phyloP scores from a whole-genome alignment of 495 filamentous ascomycete species.

The Pyrenula aspistea region DNA sequence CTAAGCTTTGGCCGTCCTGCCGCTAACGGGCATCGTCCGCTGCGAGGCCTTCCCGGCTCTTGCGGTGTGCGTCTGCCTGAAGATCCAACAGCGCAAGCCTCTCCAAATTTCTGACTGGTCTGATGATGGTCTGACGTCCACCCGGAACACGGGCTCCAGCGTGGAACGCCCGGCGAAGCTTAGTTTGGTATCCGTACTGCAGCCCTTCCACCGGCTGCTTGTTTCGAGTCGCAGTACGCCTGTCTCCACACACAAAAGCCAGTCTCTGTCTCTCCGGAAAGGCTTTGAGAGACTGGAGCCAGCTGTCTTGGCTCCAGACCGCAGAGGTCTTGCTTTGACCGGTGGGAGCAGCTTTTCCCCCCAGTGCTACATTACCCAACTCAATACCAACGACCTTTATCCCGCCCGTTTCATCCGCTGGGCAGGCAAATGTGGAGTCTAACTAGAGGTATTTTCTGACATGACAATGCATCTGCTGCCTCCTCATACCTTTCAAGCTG shows the following conservation, averaged over 20 bases:
- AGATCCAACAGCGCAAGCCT: background rate
- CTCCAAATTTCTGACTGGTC: background rate
- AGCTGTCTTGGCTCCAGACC: background rate
- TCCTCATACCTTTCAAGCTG: background rate
- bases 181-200: background rate
- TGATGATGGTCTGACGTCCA: background rate
- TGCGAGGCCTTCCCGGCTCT: background rate
- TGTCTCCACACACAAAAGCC: background rate
- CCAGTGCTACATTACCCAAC: background rate
- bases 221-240: background rate
- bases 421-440: background rate
- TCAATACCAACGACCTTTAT: constrained; percentile 1
- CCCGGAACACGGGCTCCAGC: background rate
- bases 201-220: background rate
- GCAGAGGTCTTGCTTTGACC: background rate
- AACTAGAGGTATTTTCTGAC: background rate
- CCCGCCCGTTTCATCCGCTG: background rate
- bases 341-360: background rate
- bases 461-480: constrained; percentile 4
- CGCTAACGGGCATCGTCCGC: background rate
- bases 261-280: background rate
- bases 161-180: background rate
- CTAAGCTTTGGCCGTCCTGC: too few species aligned
- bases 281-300: background rate
- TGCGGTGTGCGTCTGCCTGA: background rate